Base-by-base conservation (phyloP, 2,329 filamentous ascomycete genomes). In the Claviceps lovelessii region DNA sequence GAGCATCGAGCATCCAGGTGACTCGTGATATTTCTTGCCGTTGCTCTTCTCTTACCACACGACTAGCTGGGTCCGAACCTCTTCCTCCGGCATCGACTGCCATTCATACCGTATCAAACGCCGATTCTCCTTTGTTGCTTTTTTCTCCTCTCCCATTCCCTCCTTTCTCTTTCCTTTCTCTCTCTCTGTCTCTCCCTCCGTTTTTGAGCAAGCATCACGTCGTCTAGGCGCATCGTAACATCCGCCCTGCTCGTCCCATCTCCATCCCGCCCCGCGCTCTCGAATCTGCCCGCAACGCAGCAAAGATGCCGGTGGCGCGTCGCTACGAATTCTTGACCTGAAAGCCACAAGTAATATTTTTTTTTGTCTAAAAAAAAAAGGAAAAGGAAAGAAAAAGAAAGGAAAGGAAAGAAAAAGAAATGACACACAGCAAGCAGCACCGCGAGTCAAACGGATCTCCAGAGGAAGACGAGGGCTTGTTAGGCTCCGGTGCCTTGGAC, bases 371-470 rank as follows among this genome's bases (percentile, higher is more conserved):
- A 42, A 42, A 41, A 17, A 7, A 11, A 37, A 10, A 42, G 4
- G 1, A 11, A 37, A 10, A 42, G 4, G 1, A 44, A 48, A 33
- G 29, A 35, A 19, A n/a, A 29, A 35, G 23, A 10, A 23, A 37
- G 4, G 7, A 37, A 7, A 2, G 23, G 31, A 29, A 39, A 45
- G 33, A 68, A 60, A 61, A 70, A 69, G 67, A 64, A 61, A 70
- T 70, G 67, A 64, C 62, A 56, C 64, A 62, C 56, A 61, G 62
- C 64, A 63, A 61, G 59, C 62, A 59, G 58, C 57, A 64, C 61
- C 62, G 61, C 63, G 57, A 63, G 56, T 60, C 62, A 52, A 64
- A 61, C 52, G 58, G 61, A 50, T 60, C 64, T 58, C 65, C 65
- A 52, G 68, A 70, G 57, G 66, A 53, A 8, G 33, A 62, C 59